Conservation (phyloP, 805 yeast species). For the Metschnikowia hibisci region DNA sequence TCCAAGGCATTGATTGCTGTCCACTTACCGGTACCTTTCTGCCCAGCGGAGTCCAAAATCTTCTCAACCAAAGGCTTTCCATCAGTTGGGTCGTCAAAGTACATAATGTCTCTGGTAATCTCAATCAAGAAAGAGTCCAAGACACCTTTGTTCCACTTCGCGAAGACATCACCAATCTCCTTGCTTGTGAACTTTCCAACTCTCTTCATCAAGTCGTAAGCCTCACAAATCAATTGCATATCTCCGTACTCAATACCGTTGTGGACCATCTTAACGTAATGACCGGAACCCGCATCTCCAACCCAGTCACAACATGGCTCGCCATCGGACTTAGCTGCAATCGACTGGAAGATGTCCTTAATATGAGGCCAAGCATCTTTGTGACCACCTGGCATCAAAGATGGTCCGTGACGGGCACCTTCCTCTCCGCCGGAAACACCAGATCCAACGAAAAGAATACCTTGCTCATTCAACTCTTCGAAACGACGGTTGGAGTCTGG, state of each 20-base stretch:
- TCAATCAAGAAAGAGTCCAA: conserved; percentile 95
- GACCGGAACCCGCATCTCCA: conserved; percentile 99
- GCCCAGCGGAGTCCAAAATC: conserved; percentile 96
- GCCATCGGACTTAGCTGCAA: conserved; percentile 94
- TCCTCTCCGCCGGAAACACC: conserved; percentile 99
- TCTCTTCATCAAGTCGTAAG: conserved; percentile 93
- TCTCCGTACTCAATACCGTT: conserved; percentile 99
- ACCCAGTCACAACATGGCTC: conserved; percentile 99
- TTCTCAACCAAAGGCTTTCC: conserved; percentile 94
- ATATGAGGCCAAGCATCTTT: conserved; percentile 98
- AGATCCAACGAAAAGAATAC: conserved; percentile 90
- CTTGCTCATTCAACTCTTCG: conserved; percentile 82
- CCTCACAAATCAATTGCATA: conserved; percentile 98
- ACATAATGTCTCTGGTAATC: conserved; percentile 92
- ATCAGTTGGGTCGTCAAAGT: conserved; percentile 78
- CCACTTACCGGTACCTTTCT: conserved; percentile 99
- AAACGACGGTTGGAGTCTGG: conserved; percentile 97
- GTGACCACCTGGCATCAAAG: conserved; percentile 99
- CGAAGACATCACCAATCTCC: conserved; percentile 91
- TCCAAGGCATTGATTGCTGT: conserved; percentile 97
- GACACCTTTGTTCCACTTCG: conserved; percentile 95
- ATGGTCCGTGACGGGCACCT: conserved; percentile 99
- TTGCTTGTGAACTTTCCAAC: conserved; percentile 84
- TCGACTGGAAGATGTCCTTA: conserved; percentile 92
- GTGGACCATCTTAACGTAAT: conserved; percentile 99